These are phyloP conservation scores for Nemania serpens DNA, from an alignment of 2,329 filamentous ascomycete species.

Conservation along the genomic window DNA sequence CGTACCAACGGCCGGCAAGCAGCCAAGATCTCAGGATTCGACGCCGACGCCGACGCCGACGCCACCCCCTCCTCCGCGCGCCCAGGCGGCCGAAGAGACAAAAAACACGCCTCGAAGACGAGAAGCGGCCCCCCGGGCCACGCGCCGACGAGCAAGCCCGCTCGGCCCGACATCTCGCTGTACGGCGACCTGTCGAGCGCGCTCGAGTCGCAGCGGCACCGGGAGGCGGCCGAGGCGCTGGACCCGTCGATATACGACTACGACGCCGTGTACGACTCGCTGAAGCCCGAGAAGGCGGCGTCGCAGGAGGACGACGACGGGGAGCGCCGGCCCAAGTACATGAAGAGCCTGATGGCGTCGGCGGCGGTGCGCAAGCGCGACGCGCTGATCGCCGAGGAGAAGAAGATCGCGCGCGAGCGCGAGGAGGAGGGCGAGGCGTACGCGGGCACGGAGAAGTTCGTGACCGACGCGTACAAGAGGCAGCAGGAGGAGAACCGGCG, in stretches of 20 bases:
- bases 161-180: constrained; percentile 49
- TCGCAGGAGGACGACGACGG: constrained; percentile 55
- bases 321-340: constrained; percentile 76
- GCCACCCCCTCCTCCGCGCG: constrained; percentile 21
- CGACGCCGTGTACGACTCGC: constrained; percentile 78
- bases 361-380: constrained; percentile 80
- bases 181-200: constrained; percentile 71
- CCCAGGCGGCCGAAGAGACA: constrained; percentile 33
- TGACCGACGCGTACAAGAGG: constrained; percentile 80
- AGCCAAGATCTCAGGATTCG: constrained; percentile 66
- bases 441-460: constrained; percentile 83
- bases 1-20: constrained; percentile 44
- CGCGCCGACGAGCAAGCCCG: constrained; percentile 52
- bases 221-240: constrained; percentile 66
- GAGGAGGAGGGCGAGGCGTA: constrained; percentile 82
- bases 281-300: constrained; percentile 66
- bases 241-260: constrained; percentile 85
- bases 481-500: constrained; percentile 76
- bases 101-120: constrained; percentile 40
- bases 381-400: constrained; percentile 77
- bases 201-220: constrained; percentile 65
- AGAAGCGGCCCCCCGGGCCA: constrained; percentile 42
- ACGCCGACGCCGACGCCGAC: constrained; percentile 51
- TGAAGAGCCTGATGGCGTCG: constrained; percentile 72
- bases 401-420: constrained; percentile 76